Evolutionary conservation across 768 basidiomycete species (phyloP), one percentile per base, ranked within the genome.

Genomic region (Macrolepiota dolichaula): DNA sequence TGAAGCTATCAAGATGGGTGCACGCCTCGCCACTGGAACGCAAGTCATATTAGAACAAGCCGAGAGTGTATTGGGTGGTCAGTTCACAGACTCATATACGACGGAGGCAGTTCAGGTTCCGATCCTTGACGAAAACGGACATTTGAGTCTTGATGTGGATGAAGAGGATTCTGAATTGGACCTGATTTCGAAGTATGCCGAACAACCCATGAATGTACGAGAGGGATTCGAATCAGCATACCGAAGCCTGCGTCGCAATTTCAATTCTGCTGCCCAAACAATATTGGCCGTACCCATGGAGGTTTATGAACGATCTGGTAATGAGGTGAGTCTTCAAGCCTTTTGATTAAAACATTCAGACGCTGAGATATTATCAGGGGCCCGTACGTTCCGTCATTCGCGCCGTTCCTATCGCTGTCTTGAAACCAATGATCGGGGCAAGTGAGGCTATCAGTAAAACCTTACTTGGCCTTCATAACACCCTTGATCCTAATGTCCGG

Each of bases 281-380:
- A 98, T 99, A 63, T 82, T 99, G 38, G 96, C 97, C 0, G 94
- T 99, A 0, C 97, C 97, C 1, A 98, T 98, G 96, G 97, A 98
- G 73, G 94, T 98, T 11, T 96, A 98, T 67, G 97, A 99, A 74
- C 81, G 91, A 62, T 91, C 94, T 10, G 93, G 94, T 7, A 90
- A 88, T 59, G 92, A 97, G 83, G 96, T 91, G 66, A 67, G 83
- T n/a, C 76, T 52, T 38, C 24, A 15, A 19, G n/a, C 52, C 52
- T 24, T 2, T 47, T 27, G 29, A 11, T 51, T 17, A 12, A 5
- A 27, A 27, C 49, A 50, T 38, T 42, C 36, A 22, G 29, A 17
- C 64, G 1, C 53, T 63, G 62, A 51, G 59, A 63, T 47, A 52
- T 25, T 29, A 40, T 65, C 69, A 98, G 95, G 96, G 95, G 2